Evolutionary conservation across 805 yeast species (phyloP).

Genomic region (Starmerella asiatica): DNA sequence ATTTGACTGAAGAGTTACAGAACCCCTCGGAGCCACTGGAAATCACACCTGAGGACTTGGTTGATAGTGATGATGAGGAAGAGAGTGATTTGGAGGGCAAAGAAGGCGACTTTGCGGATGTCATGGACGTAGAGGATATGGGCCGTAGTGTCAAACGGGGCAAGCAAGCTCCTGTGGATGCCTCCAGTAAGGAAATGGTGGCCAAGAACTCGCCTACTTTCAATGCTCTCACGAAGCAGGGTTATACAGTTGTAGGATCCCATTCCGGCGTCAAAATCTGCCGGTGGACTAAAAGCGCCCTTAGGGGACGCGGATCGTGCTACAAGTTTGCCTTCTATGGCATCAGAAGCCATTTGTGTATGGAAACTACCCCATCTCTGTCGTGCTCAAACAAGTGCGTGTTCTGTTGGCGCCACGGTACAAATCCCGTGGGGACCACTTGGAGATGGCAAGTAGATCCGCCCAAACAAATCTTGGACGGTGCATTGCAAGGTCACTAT

Average conservation of each 20-base stretch:
- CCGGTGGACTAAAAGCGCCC: slow-evolving; percentile 90
- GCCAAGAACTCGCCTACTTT: slow-evolving; percentile 79
- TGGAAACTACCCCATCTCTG: slow-evolving; percentile 89
- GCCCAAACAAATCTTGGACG: slow-evolving; percentile 69
- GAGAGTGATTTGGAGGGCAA: slow-evolving; percentile 28
- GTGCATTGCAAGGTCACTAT: slow-evolving; percentile 81
- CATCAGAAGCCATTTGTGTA: slow-evolving; percentile 76
- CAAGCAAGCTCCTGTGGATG: slow-evolving; percentile 3
- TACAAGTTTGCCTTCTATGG: slow-evolving; percentile 89
- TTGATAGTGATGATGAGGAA: slow-evolving; percentile 43
- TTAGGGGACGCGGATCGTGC: slow-evolving; percentile 89
- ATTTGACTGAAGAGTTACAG: slow-evolving; percentile 45
- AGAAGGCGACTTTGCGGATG: slow-evolving; percentile 19
- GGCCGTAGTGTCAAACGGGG: slow-evolving; percentile 38
- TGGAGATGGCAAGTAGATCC: slow-evolving; percentile 96
- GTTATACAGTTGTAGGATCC: slow-evolving; percentile 82
- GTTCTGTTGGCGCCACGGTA: slow-evolving; percentile 95
- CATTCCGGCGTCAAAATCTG: slow-evolving; percentile 93
- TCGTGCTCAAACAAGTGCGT: slow-evolving; percentile 94
- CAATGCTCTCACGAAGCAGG: slow-evolving; percentile 80
- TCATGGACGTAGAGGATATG: slow-evolving; percentile 82
- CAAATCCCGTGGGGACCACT: slow-evolving; percentile 88
- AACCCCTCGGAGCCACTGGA: slow-evolving; percentile 53
- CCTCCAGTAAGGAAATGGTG: slow-evolving; percentile 58
- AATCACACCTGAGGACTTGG: slow-evolving; percentile 34